Evolutionary conservation across 2,329 filamentous ascomycete species (phyloP).

Genomic region (Pochonia chlamydosporia): DNA sequence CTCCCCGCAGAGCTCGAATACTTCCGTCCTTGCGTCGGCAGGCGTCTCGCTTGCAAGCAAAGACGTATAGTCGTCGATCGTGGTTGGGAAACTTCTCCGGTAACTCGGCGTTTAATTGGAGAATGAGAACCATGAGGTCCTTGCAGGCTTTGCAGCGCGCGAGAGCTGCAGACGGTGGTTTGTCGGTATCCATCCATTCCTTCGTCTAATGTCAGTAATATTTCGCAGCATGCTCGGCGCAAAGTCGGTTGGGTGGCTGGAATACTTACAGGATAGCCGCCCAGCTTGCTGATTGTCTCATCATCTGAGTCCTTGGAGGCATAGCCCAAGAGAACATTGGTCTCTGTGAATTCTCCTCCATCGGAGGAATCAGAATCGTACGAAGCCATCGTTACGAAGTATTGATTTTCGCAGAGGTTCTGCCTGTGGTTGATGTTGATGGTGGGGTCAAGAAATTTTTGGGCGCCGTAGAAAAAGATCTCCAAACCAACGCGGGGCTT

Average conservation of each 20-base stretch:
- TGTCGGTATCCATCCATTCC: constrained; percentile 77
- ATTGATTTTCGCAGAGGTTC: background rate
- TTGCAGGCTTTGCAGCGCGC: constrained; percentile 87
- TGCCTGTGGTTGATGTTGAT: constrained; percentile 7
- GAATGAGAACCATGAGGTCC: constrained; percentile 71
- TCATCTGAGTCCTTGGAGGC: constrained; percentile 72
- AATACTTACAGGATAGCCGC: constrained; percentile 70
- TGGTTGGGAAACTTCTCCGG: constrained; percentile 82
- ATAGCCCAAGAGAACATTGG: constrained; percentile 86
- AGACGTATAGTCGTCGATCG: constrained; percentile 82
- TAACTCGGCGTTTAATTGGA: constrained; percentile 88
- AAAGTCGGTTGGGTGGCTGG: background rate
- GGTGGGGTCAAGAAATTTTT: constrained; percentile 37
- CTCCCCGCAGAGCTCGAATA: constrained; percentile 67
- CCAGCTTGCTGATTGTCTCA: constrained; percentile 82
- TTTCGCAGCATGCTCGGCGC: background rate
- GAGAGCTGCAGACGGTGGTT: constrained; percentile 66
- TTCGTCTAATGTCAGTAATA: constrained; percentile 26
- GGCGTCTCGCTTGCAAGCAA: constrained; percentile 69
- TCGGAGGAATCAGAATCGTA: constrained; percentile 86
- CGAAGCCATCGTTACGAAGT: constrained; percentile 50
- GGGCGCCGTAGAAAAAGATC: background rate
- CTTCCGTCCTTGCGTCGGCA: constrained; percentile 82
- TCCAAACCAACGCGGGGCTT: constrained; percentile 21
- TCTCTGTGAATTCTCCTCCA: constrained; percentile 66